Base-by-base conservation (phyloP, 371 early-diverging fungal genomes). In the Mortierella sp. region DNA sequence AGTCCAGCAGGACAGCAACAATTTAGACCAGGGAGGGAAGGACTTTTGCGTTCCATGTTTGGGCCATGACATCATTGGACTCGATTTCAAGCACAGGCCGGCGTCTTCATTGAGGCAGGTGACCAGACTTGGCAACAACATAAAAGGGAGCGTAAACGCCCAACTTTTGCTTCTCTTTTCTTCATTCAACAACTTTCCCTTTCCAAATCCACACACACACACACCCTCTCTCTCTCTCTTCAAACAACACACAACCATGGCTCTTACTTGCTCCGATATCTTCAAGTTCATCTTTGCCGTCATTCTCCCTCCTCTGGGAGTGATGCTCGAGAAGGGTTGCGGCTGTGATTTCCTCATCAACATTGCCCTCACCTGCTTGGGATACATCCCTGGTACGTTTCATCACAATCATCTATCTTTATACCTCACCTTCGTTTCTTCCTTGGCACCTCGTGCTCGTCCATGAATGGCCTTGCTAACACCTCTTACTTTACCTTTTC, bases 351-450 rank as follows among this genome's bases (percentile, higher is more conserved):
- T 96, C 34, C 80, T 93, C 45, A 95, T 96, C 76, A 96, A 96
- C 86, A 91, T 95, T 85, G 90, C 79, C 8, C 87, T 96, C 77
- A 95, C 96, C 4, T 86, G 92, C 53, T 89, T 96, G 22, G 96
- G 96, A 43, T 94, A 92, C 76, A 90, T 96, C 78, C 96, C 96
- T 58, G 96, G 96, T 84, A 92, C 85, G 79, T 53, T 7, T 63
- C 45, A 64, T 66, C 11, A 52, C 50, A 44, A 19, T 29, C 16
- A n/a, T 47, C 13, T 53, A 6, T 37, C 10, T 47, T 43, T 16
- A 55, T 55, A 13, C 55, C 39, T 41, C 14, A 9, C 31, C 14
- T 7, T 0, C 14, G 3, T 29, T 22, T 11, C 29, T 29, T 29
- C 8, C 34, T 34, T 34, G 19, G 22, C 37, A n/a, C n/a, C 22